Conservation (phyloP, 2,329 filamentous ascomycete genomes). For the Epichloe sylvatica region DNA sequence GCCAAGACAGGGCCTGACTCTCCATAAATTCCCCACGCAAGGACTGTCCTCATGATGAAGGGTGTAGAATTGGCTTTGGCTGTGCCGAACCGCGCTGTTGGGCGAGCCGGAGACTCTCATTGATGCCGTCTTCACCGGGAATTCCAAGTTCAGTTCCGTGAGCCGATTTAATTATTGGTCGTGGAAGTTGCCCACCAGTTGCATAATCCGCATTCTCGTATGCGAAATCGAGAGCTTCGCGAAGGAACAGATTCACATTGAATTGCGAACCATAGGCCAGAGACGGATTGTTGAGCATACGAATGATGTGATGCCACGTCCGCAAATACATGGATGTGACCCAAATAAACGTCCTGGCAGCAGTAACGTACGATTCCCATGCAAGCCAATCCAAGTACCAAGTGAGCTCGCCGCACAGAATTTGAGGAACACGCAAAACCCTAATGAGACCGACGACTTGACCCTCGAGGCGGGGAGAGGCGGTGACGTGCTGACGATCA, state of each 20-base stretch:
- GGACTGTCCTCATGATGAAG: too few relatives aligned
- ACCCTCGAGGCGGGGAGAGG: slow-evolving; percentile 16
- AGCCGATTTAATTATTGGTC: slow-evolving; percentile 15
- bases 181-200: slow-evolving; percentile 17
- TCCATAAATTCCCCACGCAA: too few relatives aligned
- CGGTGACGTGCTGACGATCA: slow-evolving; percentile 8
- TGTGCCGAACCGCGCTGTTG: neutral
- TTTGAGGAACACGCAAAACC: slow-evolving; percentile 12
- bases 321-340: slow-evolving; percentile 16
- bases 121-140: neutral
- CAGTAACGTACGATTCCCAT: slow-evolving; percentile 10
- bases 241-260: slow-evolving; percentile 14
- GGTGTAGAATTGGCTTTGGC: too few relatives aligned
- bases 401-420: slow-evolving; percentile 11
- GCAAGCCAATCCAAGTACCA: slow-evolving; percentile 22
- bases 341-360: slow-evolving; percentile 17
- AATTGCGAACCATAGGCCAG: slow-evolving; percentile 10
- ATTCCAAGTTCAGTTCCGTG: slow-evolving; percentile 8
- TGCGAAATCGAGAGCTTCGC: slow-evolving; percentile 17
- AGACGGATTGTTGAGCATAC: neutral
- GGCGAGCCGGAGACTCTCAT: neutral
- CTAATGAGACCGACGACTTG: slow-evolving; percentile 19
- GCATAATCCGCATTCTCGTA: slow-evolving; percentile 17
- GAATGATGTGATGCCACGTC: slow-evolving; percentile 12
- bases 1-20: neutral